These are phyloP conservation scores for Perilla frutescens DNA, from an alignment of 257 asterid species.

Conservation along the genomic window DNA sequence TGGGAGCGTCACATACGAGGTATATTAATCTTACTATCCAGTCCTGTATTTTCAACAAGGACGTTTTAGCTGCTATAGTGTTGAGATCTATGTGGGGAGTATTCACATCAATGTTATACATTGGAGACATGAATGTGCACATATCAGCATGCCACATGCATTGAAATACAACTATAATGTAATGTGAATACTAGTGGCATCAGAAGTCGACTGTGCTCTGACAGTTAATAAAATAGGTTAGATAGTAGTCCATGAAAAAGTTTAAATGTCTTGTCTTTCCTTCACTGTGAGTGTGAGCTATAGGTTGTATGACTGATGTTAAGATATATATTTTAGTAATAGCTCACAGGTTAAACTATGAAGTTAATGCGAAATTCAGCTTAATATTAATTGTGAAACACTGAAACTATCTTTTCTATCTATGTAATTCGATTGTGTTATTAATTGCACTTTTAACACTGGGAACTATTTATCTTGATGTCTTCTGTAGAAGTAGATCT, in stretches of 20 bases:
- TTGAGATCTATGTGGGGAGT: neutral
- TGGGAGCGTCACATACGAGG: constrained; percentile 71
- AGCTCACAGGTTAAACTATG: neutral
- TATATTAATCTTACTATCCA: constrained; percentile 28
- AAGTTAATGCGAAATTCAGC: neutral
- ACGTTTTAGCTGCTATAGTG: neutral
- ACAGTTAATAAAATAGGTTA: neutral
- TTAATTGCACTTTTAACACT: neutral
- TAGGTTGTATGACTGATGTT: neutral
- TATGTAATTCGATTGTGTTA: neutral
- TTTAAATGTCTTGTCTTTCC: neutral
- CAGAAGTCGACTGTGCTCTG: neutral
- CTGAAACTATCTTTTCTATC: neutral
- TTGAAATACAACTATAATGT: neutral
- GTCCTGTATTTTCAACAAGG: constrained; percentile 9
- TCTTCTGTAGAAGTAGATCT: neutral
- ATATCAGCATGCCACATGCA: neutral
- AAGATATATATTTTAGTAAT: neutral
- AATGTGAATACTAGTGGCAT: constrained; percentile 9
- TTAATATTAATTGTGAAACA: neutral
- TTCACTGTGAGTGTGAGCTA: neutral
- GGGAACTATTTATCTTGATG: neutral
- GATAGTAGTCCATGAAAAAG: neutral
- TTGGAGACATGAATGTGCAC: neutral
- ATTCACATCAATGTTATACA: neutral